Conservation (phyloP, 2,329 filamentous ascomycete species). For the Tolypocladium cylindrosporum region DNA sequence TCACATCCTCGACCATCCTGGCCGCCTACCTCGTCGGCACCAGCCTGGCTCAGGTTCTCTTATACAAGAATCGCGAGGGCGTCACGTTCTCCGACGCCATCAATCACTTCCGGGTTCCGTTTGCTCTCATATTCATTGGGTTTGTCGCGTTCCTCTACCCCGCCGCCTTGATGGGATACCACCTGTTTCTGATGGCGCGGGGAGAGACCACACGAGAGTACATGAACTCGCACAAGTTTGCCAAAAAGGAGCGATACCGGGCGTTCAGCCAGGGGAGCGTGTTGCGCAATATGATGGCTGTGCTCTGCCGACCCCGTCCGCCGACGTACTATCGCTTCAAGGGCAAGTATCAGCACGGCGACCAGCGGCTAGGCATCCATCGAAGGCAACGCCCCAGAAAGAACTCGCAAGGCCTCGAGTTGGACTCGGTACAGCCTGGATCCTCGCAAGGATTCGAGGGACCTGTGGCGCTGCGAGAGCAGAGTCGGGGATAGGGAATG, state of each 20-base stretch:
- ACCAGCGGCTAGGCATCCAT: slow-evolving; percentile 65
- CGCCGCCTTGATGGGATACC: slow-evolving; percentile 73
- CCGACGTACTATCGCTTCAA: slow-evolving; percentile 91
- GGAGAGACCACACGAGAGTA: slow-evolving; percentile 96
- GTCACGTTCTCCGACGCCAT: slow-evolving; percentile 62
- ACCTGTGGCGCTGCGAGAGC: slow-evolving; percentile 34
- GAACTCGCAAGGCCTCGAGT: slow-evolving; percentile 54
- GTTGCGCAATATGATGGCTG: slow-evolving; percentile 69
- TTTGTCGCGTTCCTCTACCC: slow-evolving; percentile 70
- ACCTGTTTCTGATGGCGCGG: slow-evolving; percentile 80
- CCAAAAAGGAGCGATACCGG: slow-evolving; percentile 81
- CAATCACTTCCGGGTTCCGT: slow-evolving; percentile 64
- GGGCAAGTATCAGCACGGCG: slow-evolving; percentile 61
- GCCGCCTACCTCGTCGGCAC: slow-evolving; percentile 66
- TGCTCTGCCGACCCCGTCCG: slow-evolving; percentile 72
- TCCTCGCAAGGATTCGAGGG: slow-evolving; percentile 41
- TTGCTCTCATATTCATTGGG: slow-evolving; percentile 81
- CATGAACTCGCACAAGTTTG: slow-evolving; percentile 90
- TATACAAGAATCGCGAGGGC: slow-evolving; percentile 54
- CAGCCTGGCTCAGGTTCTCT: slow-evolving; percentile 69
- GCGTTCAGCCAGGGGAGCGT: slow-evolving; percentile 75
- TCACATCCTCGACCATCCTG: slow-evolving; percentile 68
- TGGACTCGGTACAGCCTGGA: slow-evolving; percentile 52
- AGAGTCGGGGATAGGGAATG: slow-evolving; percentile 8
- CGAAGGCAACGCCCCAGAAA: slow-evolving; percentile 30